These are phyloP conservation scores for Colletotrichum sp. DNA, from an alignment of 2,329 filamentous ascomycete genomes.

Conservation along the genomic window DNA sequence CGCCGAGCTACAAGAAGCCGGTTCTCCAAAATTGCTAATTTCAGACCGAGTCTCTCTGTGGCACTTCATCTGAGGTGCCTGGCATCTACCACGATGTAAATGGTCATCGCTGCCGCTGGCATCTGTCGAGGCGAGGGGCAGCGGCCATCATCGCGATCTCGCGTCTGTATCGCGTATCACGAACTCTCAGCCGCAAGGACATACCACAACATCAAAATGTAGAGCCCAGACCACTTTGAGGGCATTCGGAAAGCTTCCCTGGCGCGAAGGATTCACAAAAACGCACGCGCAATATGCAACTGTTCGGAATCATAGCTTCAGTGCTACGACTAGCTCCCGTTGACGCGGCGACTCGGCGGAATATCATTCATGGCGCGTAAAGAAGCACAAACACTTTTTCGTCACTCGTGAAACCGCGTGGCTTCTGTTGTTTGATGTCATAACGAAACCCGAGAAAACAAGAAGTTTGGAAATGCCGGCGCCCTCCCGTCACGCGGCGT, in stretches of 20 bases:
- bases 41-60: not conserved
- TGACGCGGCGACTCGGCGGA: not conserved
- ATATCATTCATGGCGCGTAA: not conserved
- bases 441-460: not conserved
- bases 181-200: not conserved
- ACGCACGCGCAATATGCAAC: not conserved
- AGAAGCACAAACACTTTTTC: not conserved
- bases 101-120: not conserved
- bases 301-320: not conserved
- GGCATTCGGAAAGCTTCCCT: not conserved
- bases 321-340: conserved; percentile 1
- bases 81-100: not conserved
- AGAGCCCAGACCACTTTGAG: not conserved
- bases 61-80: not conserved
- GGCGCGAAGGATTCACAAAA: not conserved
- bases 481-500: not conserved
- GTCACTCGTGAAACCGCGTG: conserved; percentile 1
- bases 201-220: not conserved
- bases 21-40: not conserved
- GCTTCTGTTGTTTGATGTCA: not conserved
- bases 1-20: not conserved
- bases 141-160: not conserved
- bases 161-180: not conserved
- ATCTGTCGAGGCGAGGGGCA: not conserved
- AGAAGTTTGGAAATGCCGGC: not conserved